Evolutionary conservation across 2,329 filamentous ascomycete species (phyloP).

Genomic region (Metarhizium guizhouense): DNA sequence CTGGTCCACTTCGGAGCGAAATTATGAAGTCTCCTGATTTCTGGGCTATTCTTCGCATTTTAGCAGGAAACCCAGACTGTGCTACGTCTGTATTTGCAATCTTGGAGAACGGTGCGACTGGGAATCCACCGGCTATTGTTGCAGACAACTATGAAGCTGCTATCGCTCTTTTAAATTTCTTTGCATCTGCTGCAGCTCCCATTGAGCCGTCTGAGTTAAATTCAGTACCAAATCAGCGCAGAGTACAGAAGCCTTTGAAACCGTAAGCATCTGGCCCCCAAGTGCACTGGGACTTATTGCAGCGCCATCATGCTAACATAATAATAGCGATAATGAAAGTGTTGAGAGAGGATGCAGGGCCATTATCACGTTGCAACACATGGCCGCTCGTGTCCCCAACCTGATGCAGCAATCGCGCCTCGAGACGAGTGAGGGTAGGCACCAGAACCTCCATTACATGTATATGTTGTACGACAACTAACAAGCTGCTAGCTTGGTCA

Average conservation of each 20-base stretch:
- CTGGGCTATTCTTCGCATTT: slow-evolving; percentile 77
- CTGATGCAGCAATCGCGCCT: slow-evolving; percentile 91
- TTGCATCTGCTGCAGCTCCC: slow-evolving; percentile 73
- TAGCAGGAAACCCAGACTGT: slow-evolving; percentile 61
- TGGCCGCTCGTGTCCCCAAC: slow-evolving; percentile 73
- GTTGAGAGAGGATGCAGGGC: slow-evolving; percentile 74
- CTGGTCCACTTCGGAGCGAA: slow-evolving; percentile 74
- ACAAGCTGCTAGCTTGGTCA: slow-evolving; percentile 64
- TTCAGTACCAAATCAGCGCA: slow-evolving; percentile 40
- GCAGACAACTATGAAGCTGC: slow-evolving; percentile 93
- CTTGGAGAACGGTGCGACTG: slow-evolving; percentile 67
- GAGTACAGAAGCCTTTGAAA: slow-evolving; percentile 19
- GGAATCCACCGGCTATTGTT: slow-evolving; percentile 72
- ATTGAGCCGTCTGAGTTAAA: slow-evolving; percentile 63
- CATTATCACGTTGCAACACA: slow-evolving; percentile 69
- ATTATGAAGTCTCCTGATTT: slow-evolving; percentile 96
- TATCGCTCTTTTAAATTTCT: slow-evolving; percentile 77
- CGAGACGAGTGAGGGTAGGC: slow-evolving; percentile 68
- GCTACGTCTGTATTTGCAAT: slow-evolving; percentile 77
- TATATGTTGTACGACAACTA: neutral
- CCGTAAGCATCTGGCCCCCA: slow-evolving; percentile 12
- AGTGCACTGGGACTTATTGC: neutral
- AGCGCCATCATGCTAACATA: neutral
- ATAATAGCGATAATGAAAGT: slow-evolving; percentile 33
- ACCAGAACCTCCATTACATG: neutral